Base-by-base conservation (phyloP, 73 alveolate species). In the Breviolum minutum region DNA sequence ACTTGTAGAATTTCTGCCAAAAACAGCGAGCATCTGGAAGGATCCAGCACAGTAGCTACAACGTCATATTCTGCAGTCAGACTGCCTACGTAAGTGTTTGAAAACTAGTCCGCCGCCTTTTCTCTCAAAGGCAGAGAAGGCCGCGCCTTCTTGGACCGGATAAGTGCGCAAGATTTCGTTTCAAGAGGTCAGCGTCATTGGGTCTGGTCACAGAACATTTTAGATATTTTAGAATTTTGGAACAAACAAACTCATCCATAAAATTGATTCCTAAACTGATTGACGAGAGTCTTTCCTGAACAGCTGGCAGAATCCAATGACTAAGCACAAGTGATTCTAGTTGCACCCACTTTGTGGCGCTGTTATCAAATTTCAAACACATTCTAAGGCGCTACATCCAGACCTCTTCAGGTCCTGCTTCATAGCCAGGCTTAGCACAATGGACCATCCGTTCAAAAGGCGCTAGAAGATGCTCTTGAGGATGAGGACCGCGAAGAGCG, bases 131-230 rank as follows among this genome's bases (percentile, higher is more conserved):
- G 92, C 73, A 26, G 92, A 54, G 26, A 17, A 61, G 62, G 27
- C 61, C 76, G n/a, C 60, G 63, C 64, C 87, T 79, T 79, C 87
- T 73, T 19, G 82, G 69, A 80, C 69, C 62, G 27, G 32, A 83
- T 62, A 9, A 14, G 24, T 22, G 6, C 77, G 30, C 90, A 61
- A 83, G 73, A 83, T 83, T 60, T 7, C 32, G 54, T 62, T 9
- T 81, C 92, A 83, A 83, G 92, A 83, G 92, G 92, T 62, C 92
- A 19, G 40, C 20, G 76, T 62, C 92, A 83, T 24, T 40, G 71
- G 76, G 61, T 83, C 76, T 13, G 12, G 6, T 2, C 74, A 61
- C 92, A 83, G 62, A 60, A 62, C 32, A 30, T 8, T 77, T 26
- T 26, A 0, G 81, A 62, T 17, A 30, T 8, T 77, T 26, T 26